Evolutionary conservation across 768 basidiomycete genomes (phyloP), one percentile per base, ranked within the genome.

Genomic region (Saitozyma podzolica): DNA sequence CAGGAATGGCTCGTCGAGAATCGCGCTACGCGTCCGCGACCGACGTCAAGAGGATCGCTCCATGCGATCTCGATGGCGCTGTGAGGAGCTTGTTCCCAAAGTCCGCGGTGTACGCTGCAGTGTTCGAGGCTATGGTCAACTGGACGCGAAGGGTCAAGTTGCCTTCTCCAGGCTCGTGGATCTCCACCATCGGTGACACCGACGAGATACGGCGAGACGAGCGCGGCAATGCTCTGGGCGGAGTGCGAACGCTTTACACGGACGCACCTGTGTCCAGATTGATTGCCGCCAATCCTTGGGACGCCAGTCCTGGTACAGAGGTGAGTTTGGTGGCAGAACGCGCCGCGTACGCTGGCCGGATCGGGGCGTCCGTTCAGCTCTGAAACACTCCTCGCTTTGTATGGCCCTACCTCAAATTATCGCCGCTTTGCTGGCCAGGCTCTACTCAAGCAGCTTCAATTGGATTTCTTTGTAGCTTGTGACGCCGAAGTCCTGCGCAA

Each of bases 1-100:
- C 56, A 10, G 56, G 56, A 9, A 57, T 57, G 56, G 56, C 56
- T 57, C 56, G 47, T 37, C 40, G 56, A 37, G 56, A 57, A 29
- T 57, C 56, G 8, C 40, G 56, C 9, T 57, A 57, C 42, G 14
- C 9, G 16, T 57, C 56, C 8, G n/a, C n/a, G 17, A 9, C 47
- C n/a, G 56, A 57, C 47, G 9, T 11, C 6, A 42, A 57, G 42
- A 10, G 56, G 20, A 42, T 57, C 41, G 8, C 56, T 7, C 14
- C 8, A 10, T 57, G 56, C 42, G 56, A 57, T 57, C 29, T 57
- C 16, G 41, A 13, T 8, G 56, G 56, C 10, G 56, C 56, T 7
- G 9, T 7, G 7, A 42, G 56, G 56, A 57, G 56, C 20, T 11
- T 42, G 9, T 57, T 57, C 56, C 56, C 56, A 14, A 57, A 57